Evolutionary conservation across 2,329 filamentous ascomycete species (phyloP).

Genomic region (Venturia carpophila): DNA sequence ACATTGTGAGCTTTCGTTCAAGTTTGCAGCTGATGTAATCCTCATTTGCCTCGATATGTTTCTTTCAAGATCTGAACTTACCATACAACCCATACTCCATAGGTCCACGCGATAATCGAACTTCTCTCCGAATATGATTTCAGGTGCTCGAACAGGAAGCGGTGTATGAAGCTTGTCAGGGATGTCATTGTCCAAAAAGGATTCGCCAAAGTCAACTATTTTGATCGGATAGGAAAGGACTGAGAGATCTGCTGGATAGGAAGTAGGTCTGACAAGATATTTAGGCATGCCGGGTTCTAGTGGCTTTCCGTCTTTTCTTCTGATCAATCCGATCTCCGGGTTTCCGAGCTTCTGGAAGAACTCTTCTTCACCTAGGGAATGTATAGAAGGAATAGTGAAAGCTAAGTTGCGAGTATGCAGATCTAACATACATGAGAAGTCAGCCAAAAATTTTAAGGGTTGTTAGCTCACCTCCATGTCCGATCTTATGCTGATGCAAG

Average conservation of each 20-base stretch:
- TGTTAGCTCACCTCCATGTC: conserved; percentile 26
- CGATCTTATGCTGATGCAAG: conserved; percentile 25
- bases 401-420: conserved; percentile 26
- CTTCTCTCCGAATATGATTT: conserved; percentile 29
- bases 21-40: no score
- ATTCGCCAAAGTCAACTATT: conserved; percentile 21
- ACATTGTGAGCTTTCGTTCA: conserved; percentile 20
- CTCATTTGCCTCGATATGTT: no score
- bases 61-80: conserved; percentile 21
- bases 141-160: conserved; percentile 25
- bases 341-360: conserved; percentile 22
- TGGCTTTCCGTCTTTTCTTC: conserved; percentile 23
- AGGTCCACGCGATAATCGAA: conserved; percentile 29
- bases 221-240: conserved; percentile 22
- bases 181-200: conserved; percentile 12
- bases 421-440: conserved; percentile 22
- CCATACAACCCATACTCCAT: conserved; percentile 31
- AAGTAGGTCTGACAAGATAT: conserved; percentile 13
- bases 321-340: conserved; percentile 22
- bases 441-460: not conserved
- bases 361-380: conserved; percentile 21
- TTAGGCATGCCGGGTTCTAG: conserved; percentile 22
- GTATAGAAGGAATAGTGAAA: conserved; percentile 23
- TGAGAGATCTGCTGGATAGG: conserved; percentile 1
- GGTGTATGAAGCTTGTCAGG: conserved; percentile 29